Percentiles rank a stretch among this genome's conserved stretches.
phyloP scores from a whole-genome alignment of 2,329 filamentous ascomycete species.

The Paracamarosporium sp. region DNA sequence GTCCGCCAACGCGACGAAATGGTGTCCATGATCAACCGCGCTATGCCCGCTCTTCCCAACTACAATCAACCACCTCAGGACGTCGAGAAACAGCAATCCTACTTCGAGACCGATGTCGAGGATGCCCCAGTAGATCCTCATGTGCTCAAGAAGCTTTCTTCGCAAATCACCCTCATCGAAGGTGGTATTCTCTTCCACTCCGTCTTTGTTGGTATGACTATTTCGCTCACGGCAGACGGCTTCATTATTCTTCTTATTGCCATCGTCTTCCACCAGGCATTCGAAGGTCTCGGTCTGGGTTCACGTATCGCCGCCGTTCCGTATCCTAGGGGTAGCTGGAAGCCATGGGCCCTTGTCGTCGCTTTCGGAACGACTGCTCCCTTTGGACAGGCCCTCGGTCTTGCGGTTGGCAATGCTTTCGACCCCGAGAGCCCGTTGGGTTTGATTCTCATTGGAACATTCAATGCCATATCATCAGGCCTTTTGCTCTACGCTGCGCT shows the following conservation, averaged over 20 bases:
- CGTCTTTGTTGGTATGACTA: slow-evolving; percentile 68
- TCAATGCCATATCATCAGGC: slow-evolving; percentile 71
- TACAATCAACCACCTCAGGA: slow-evolving; percentile 36
- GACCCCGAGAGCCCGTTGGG: slow-evolving; percentile 70
- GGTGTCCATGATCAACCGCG: slow-evolving; percentile 59
- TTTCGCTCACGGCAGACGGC: slow-evolving; percentile 64
- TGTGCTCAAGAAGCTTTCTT: slow-evolving; percentile 46
- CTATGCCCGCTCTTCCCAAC: slow-evolving; percentile 38
- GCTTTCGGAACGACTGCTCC: slow-evolving; percentile 70
- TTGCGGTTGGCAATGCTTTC: slow-evolving; percentile 63
- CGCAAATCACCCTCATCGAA: slow-evolving; percentile 57
- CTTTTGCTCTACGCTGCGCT: slow-evolving; percentile 68
- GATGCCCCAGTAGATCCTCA: slow-evolving; percentile 45
- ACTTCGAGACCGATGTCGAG: slow-evolving; percentile 47
- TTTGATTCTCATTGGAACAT: slow-evolving; percentile 68
- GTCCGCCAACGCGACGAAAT: slow-evolving; percentile 67
- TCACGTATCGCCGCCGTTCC: slow-evolving; percentile 66
- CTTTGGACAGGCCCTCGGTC: slow-evolving; percentile 69
- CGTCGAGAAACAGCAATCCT: slow-evolving; percentile 31
- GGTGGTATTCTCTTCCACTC: slow-evolving; percentile 70
- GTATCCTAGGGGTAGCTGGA: slow-evolving; percentile 62
- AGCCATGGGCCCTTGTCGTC: slow-evolving; percentile 67
- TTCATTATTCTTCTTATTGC: slow-evolving; percentile 66
- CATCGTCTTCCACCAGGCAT: slow-evolving; percentile 69
- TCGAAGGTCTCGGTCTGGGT: slow-evolving; percentile 69